A percentile compares a stretch with the other conserved stretches of the same genome.
These are phyloP conservation scores for Jatropha podagrica DNA, from an alignment of 441 rosid genomes.

Conservation along the genomic window DNA sequence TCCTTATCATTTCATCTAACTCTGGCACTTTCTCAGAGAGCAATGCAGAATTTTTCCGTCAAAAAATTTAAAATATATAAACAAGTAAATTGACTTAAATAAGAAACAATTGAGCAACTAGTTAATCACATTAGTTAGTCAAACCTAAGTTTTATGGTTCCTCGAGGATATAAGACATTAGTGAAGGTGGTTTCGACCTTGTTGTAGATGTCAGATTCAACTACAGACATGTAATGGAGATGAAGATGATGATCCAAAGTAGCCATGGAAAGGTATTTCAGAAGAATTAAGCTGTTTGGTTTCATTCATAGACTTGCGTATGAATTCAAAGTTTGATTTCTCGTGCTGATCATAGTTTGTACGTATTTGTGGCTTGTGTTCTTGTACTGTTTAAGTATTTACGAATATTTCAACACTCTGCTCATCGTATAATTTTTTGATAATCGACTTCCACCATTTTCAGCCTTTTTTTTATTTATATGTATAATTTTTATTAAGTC, in stretches of 20 bases:
- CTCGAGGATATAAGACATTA: slow-evolving; percentile 63
- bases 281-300: slow-evolving; percentile 50
- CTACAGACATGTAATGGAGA: slow-evolving; percentile 53
- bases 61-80: not conserved
- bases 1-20: slow-evolving; percentile 47
- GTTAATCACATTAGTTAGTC: not conserved
- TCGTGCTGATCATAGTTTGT: not conserved
- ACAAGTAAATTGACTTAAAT: not conserved
- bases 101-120: not conserved
- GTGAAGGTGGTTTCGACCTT: slow-evolving; percentile 43
- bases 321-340: slow-evolving; percentile 1
- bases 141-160: slow-evolving; percentile 46
- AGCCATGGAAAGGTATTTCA: slow-evolving; percentile 57
- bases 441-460: no score
- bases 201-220: slow-evolving; percentile 36
- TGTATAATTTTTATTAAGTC: no score
- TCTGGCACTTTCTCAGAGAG: slow-evolving; percentile 35
- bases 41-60: slow-evolving; percentile 45
- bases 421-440: no score
- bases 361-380: no score
- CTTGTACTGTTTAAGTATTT: no score
- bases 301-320: slow-evolving; percentile 19
- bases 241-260: slow-evolving; percentile 46
- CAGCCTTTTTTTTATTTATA: no score
- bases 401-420: no score